Percentiles rank a stretch among this genome's conserved stretches.
phyloP scores from a whole-genome alignment of 78 protist species.

The Goniomonas avonlea region DNA sequence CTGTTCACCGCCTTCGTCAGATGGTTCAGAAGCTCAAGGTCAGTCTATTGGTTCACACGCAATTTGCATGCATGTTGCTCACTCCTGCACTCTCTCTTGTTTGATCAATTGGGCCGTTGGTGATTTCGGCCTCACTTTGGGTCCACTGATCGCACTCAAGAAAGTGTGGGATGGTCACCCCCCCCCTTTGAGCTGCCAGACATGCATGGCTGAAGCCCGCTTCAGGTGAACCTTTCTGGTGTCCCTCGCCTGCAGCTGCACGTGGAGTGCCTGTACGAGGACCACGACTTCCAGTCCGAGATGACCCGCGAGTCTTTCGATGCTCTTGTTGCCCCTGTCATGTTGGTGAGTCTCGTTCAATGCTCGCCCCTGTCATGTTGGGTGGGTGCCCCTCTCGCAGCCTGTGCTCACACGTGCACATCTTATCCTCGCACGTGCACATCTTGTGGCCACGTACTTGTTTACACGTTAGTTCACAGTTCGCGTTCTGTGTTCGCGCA shows the following conservation, averaged over 20 bases:
- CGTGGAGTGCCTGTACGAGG: conserved; percentile 12
- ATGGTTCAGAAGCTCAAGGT: conserved; percentile 80
- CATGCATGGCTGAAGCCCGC: not conserved
- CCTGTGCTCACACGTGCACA: too few relatives aligned
- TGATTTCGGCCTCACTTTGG: too few relatives aligned
- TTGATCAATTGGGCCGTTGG: too few relatives aligned
- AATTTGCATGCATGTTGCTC: not conserved
- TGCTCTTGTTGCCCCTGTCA: not conserved
- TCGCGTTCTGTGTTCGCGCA: not conserved
- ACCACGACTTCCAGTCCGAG: not conserved
- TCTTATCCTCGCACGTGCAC: too few relatives aligned
- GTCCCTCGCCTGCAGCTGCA: not conserved
- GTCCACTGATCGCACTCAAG: not conserved
- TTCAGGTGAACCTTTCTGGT: not conserved
- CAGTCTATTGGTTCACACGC: conserved; percentile 54
- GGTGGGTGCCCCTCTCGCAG: too few relatives aligned
- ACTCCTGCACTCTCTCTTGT: not conserved
- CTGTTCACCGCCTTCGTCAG: conserved; percentile 53
- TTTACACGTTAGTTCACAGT: not conserved
- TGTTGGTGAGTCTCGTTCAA: too few relatives aligned
- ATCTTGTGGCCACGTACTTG: too few relatives aligned
- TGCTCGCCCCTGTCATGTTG: too few relatives aligned
- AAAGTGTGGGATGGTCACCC: not conserved
- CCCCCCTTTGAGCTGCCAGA: not conserved
- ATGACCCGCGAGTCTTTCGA: not conserved